Evolutionary conservation across 768 basidiomycete species (phyloP), one percentile per base, ranked within the genome.

Genomic region (Mycena epipterygia): DNA sequence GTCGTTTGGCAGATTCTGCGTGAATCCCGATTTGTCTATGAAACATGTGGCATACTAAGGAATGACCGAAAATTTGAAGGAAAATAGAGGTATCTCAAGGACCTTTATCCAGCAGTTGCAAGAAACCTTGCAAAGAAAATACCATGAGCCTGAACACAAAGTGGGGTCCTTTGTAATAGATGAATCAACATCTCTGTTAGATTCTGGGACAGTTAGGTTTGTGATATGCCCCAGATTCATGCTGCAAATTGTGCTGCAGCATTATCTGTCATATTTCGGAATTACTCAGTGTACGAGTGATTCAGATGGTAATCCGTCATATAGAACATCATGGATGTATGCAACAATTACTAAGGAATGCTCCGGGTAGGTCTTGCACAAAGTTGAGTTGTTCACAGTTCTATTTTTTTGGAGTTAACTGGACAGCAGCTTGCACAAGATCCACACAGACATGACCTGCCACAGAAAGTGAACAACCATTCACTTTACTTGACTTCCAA

Each of bases 261-360:
- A 56, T 56, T 37, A 39, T 37, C 55, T 56, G 55, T 39, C 32
- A 39, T 35, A 56, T 56, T 56, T 37, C 30, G 21, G 55, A n/a
- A 48, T 48, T 48, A 48, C 9, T 48, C 21, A 19, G 9, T 48
- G 46, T 12, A 48, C 46, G 21, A 56, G 55, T 39, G 21, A 56
- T 56, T 56, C 55, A 56, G 55, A 39, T 56, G 55, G 55, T 39
- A 56, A 56, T 39, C 21, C 17, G 55, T n/a, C 55, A 56, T 56
- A 27, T 39, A 56, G 32, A 56, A 39, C 35, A 56, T 39, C 33
- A 37, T 56, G 55, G 33, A 56, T 56, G 52, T 53, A 53, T 53
- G 52, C 12, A 53, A 53, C 4, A 33, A 53, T 33, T 30, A 30
- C 37, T 39, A 39, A 39, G 37, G 16, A 39, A 39, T 39, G 37